Evolutionary conservation across 352 stramenopile species (phyloP).

Genomic region (Phytophthora lateralis): DNA sequence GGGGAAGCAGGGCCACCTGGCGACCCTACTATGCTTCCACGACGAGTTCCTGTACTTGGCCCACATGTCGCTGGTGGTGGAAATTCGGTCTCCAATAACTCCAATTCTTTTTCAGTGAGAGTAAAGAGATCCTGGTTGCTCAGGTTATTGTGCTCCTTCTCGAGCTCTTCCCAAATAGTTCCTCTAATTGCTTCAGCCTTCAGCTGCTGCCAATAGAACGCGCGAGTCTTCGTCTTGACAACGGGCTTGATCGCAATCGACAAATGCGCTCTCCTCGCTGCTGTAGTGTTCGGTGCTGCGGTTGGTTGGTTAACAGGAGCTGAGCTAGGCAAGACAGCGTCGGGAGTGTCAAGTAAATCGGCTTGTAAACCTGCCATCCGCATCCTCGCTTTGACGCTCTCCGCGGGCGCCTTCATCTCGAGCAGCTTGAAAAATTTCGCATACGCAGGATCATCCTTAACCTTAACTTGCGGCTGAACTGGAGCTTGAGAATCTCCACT

Average conservation of each 20-base stretch:
- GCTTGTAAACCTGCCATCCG: conserved; percentile 57
- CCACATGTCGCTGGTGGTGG: conserved; percentile 54
- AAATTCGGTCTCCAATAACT: conserved; percentile 64
- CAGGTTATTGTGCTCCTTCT: conserved; percentile 55
- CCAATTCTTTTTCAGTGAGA: conserved; percentile 55
- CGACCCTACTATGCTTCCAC: conserved; percentile 43
- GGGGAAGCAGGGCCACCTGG: conserved; percentile 51
- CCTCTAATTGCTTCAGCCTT: conserved; percentile 61
- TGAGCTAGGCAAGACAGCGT: conserved; percentile 41
- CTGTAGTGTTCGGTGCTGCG: conserved; percentile 16
- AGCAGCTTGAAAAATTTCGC: conserved; percentile 80
- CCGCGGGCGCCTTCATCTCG: conserved; percentile 58
- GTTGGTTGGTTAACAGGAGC: conserved; percentile 7
- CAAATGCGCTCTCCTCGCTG: conserved; percentile 51
- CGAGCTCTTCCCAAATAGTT: conserved; percentile 83
- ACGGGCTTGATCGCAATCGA: conserved; percentile 68
- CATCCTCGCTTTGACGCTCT: conserved; percentile 78
- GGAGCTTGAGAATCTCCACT: conserved; percentile 1
- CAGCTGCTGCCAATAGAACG: conserved; percentile 83
- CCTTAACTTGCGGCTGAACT: conserved; percentile 36
- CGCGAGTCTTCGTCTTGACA: conserved; percentile 59
- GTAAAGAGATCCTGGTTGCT: conserved; percentile 61
- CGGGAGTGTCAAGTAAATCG: conserved; percentile 65
- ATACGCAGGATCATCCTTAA: conserved; percentile 71
- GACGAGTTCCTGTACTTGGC: conserved; percentile 40